Evolutionary conservation across 768 basidiomycete species (phyloP).

Genomic region (Lentinula lateritia): DNA sequence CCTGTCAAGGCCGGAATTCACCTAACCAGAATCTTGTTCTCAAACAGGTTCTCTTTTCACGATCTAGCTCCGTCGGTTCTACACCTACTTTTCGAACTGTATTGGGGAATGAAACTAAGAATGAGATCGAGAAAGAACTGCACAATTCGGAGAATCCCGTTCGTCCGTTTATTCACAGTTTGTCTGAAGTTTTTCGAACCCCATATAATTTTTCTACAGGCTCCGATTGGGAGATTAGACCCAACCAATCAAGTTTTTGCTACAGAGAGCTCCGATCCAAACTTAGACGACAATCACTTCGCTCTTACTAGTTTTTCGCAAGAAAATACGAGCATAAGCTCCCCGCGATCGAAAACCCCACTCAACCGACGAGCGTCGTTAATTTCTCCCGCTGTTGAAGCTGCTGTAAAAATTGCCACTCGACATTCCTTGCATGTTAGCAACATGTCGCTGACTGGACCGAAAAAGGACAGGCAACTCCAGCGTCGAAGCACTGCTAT

Average conservation of each 20-base stretch:
- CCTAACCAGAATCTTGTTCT: not conserved
- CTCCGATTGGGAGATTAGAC: not conserved
- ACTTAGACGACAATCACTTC: not conserved
- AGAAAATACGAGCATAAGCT: not conserved
- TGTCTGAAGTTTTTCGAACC: not conserved
- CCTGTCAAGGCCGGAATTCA: not conserved
- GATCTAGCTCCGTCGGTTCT: not conserved
- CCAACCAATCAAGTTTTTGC: not conserved
- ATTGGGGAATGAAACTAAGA: not conserved
- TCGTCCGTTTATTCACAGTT: not conserved
- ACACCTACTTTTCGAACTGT: not conserved
- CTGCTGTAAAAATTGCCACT: conserved; percentile 1
- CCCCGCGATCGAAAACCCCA: not conserved
- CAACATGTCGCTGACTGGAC: not conserved
- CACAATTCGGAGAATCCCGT: not conserved
- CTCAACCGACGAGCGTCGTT: not conserved
- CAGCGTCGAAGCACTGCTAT: not conserved
- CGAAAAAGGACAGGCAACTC: not conserved
- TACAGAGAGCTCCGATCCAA: not conserved
- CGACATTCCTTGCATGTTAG: not conserved
- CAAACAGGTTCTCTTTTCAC: not conserved
- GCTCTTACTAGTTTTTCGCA: not conserved
- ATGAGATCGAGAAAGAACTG: not conserved
- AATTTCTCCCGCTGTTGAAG: conserved; percentile 1
- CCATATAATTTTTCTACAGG: not conserved